Evolutionary conservation across 2,329 filamentous ascomycete species (phyloP), one percentile per base, ranked within the genome.

Genomic region (Diaporthe longicolla): DNA sequence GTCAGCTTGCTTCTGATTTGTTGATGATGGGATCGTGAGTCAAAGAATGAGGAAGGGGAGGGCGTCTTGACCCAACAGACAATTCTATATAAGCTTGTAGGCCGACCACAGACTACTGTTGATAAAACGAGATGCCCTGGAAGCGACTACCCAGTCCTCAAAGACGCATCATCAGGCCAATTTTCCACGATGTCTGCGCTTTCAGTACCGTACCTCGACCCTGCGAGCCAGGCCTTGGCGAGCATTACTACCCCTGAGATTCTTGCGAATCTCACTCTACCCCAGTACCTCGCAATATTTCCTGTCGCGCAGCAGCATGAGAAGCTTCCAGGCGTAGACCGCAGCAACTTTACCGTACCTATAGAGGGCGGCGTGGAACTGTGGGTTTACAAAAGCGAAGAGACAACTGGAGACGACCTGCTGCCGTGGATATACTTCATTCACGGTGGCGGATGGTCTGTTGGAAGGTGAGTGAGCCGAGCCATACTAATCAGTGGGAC

Each of bases 11-110:
- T 29, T 9, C 7, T 9, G 8, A 3, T 43, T 45, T 15, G 3
- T 19, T 57, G 54, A 55, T 57, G 17, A 35, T 21, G 26, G 4
- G 24, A 35, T 21, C 29, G 54, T 19, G 54, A n/a, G 17, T 5
- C 54, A n/a, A 19, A 35, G 7, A 4, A 35, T n/a, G 13, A 10
- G 13, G 1, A 6, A 35, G 17, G 17, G 54, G 21, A n/a, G 9
- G 13, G 19, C 1, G 15, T 7, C 7, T 8, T 17, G 2, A 26
- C 35, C 4, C 11, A 3, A 26, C 1, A 4, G 3, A 8, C 0
- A 9, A 5, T n/a, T 26, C 1, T 45, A 45, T 63, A 45, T 29
- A 63, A 45, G 26, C 29, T 3, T n/a, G 8, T 40, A 19, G 8
- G 4, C 11, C 2, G 1, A 8, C 37, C 29, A 13, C 2, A 29